Conservation (phyloP, 352 stramenopile species). For the Phytophthora cryptogea region DNA sequence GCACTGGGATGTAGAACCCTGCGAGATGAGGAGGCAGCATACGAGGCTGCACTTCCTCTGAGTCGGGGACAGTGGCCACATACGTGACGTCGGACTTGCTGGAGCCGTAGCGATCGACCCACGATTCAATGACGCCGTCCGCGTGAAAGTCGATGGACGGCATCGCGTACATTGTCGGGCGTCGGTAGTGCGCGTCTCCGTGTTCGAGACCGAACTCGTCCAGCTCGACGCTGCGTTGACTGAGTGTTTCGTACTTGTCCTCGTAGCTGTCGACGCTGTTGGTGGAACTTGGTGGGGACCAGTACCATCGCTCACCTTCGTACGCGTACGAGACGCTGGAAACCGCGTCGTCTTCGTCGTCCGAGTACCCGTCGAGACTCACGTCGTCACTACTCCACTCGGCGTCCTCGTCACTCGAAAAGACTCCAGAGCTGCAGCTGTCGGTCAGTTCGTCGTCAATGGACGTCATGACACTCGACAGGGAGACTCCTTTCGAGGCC, state of each 20-base stretch:
- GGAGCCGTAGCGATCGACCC: conserved; percentile 33
- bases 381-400: conserved; percentile 34
- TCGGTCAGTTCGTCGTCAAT: conserved; percentile 33
- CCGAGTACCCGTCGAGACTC: conserved; percentile 24
- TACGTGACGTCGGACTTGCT: conserved; percentile 33
- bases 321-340: conserved; percentile 10
- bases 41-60: conserved; percentile 9
- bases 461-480: conserved; percentile 2
- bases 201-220: conserved; percentile 30
- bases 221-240: conserved; percentile 25
- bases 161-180: conserved; percentile 38
- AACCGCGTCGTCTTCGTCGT: conserved; percentile 13
- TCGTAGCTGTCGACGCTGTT: conserved; percentile 29
- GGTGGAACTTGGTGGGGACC: conserved; percentile 26
- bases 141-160: conserved; percentile 25
- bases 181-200: conserved; percentile 24
- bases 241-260: conserved; percentile 30
- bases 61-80: conserved; percentile 26
- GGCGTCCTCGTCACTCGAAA: conserved; percentile 29
- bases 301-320: conserved; percentile 34
- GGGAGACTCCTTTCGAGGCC: conserved; percentile 14
- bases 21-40: conserved; percentile 1
- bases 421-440: conserved; percentile 34
- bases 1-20: conserved; percentile 39
- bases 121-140: conserved; percentile 24